Conservation (phyloP, 2,329 filamentous ascomycete species). For the Nigrospora oryzae region DNA sequence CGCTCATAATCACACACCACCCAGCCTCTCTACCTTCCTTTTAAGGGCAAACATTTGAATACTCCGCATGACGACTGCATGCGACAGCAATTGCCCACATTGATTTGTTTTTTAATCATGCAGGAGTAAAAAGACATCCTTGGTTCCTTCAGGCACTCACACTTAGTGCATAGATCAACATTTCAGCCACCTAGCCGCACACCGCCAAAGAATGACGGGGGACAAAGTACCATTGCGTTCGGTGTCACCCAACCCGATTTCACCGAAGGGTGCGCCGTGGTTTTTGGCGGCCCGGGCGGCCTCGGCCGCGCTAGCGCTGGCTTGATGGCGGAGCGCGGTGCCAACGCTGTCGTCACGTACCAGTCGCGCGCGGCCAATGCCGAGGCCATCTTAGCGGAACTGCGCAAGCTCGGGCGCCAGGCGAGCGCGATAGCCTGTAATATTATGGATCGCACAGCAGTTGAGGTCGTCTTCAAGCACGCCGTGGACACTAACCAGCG, state of each 20-base stretch:
- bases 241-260: slow-evolving; percentile 2
- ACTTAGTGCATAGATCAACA: neutral
- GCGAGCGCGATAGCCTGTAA: slow-evolving; percentile 3
- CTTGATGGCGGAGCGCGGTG: slow-evolving; percentile 3
- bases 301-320: slow-evolving; percentile 4
- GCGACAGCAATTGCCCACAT: no score
- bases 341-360: slow-evolving; percentile 3
- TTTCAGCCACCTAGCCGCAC: neutral
- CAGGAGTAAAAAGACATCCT: neutral
- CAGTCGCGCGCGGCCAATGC: slow-evolving; percentile 1
- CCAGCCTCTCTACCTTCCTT: no score
- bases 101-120: no score
- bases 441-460: neutral
- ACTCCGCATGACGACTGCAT: no score
- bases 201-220: slow-evolving; percentile 17
- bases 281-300: slow-evolving; percentile 3
- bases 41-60: no score
- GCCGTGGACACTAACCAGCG: slow-evolving; percentile 1
- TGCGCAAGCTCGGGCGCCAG: slow-evolving; percentile 1
- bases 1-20: no score
- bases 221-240: slow-evolving; percentile 35
- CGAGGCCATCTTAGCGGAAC: slow-evolving; percentile 1
- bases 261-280: slow-evolving; percentile 4
- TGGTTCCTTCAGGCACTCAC: neutral
- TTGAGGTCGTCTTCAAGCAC: slow-evolving; percentile 3